phyloP scores from a whole-genome alignment of 1,139 yeast species.

The Kluyveromyces marxianus region DNA sequence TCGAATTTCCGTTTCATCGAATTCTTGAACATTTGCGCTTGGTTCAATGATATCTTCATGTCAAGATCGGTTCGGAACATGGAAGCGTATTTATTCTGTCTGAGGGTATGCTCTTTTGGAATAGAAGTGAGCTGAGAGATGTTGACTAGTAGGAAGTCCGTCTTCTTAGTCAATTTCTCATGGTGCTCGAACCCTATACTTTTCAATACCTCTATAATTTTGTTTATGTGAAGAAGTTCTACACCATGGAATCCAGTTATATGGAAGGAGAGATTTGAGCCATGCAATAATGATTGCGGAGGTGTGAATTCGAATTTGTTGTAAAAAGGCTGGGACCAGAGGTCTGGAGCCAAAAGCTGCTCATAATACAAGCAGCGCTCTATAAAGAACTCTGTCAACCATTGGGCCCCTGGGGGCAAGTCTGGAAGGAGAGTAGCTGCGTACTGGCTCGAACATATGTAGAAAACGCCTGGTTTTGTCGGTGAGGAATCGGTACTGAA shows the following conservation, averaged over 20 bases:
- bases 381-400: slow-evolving; percentile 76
- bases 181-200: slow-evolving; percentile 42
- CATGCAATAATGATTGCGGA: slow-evolving; percentile 11
- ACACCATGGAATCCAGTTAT: slow-evolving; percentile 81
- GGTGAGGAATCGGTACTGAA: neutral
- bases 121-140: slow-evolving; percentile 34
- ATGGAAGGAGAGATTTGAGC: slow-evolving; percentile 40
- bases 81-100: slow-evolving; percentile 27
- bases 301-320: slow-evolving; percentile 28
- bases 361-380: slow-evolving; percentile 70
- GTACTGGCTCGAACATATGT: slow-evolving; percentile 7
- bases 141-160: slow-evolving; percentile 61
- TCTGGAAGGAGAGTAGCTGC: slow-evolving; percentile 1
- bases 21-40: slow-evolving; percentile 24
- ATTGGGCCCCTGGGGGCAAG: neutral
- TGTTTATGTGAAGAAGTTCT: slow-evolving; percentile 67
- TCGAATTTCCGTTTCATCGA: slow-evolving; percentile 34
- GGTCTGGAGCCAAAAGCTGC: slow-evolving; percentile 41
- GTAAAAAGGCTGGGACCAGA: slow-evolving; percentile 67
- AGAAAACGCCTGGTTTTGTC: neutral
- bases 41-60: slow-evolving; percentile 5
- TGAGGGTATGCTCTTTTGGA: slow-evolving; percentile 26
- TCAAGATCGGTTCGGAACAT: slow-evolving; percentile 17
- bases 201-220: slow-evolving; percentile 44
- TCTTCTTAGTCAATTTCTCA: slow-evolving; percentile 44